Evolutionary conservation across 1,139 yeast species (phyloP), one percentile per base, ranked within the genome.

Genomic region (Diutina pseudorugosa): DNA sequence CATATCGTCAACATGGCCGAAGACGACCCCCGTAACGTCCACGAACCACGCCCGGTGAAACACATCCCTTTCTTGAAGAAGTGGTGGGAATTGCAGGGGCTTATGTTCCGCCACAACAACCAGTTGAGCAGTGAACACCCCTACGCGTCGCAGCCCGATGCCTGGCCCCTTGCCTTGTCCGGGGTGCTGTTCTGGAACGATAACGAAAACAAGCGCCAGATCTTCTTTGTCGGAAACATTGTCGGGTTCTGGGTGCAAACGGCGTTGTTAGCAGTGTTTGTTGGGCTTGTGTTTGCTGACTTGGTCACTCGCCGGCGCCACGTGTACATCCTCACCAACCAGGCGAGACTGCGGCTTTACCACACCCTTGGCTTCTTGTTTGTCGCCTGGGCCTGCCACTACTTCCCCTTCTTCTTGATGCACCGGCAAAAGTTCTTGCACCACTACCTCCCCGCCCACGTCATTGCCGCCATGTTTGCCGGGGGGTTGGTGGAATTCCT

Each of bases 171-270:
- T 59, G 79, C 94, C 50, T 69, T 85, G 53, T 80, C 88, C 14
- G 99, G 99, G 59, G 97, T 93, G 33, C 89, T 97, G 1, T 93
- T 93, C 76, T 93, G 98, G 96, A 90, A 95, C 50, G 83, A 88
- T 56, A 81, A 82, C 56, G 73, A 70, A 2, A 65, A 64, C 55
- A 79, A 73, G 59, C 73, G 72, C 62, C 98, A 94, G 69, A 90
- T 93, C 54, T 94, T 84, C 69, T 88, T 93, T 68, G 59, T 85
- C 54, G 98, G 98, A 57, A 93, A 94, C 69, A 77, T 88, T 54
- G 70, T 88, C 59, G 98, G 97, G 12, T 94, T 94, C 85, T 89
- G 96, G 94, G 65, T 88, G 53, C 90, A 90, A 69, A 82, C 84
- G 33, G 69, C 81, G 23, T 77, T 85, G 61, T 69, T 91, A 56